Conservation (phyloP, 2,329 filamentous ascomycete species). For the Aureobasidium pullulans region DNA sequence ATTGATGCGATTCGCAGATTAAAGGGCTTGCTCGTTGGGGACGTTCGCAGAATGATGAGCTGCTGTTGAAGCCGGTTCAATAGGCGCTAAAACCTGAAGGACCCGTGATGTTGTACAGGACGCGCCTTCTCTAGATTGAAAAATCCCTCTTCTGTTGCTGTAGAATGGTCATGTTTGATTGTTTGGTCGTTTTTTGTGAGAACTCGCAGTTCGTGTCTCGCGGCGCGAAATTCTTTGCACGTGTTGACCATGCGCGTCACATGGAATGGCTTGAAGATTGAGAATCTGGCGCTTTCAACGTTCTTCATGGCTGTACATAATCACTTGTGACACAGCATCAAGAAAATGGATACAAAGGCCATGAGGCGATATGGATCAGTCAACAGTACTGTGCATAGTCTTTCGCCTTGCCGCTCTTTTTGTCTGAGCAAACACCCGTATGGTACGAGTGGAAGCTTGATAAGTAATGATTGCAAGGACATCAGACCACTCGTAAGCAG, state of each 20-base stretch:
- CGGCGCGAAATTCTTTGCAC: not conserved
- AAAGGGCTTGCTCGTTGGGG: not conserved
- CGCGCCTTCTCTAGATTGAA: not conserved
- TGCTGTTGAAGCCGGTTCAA: conserved; percentile 5
- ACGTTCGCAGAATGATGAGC: not conserved
- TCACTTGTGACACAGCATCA: not conserved
- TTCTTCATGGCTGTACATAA: not conserved
- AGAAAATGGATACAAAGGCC: not conserved
- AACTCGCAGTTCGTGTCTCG: not conserved
- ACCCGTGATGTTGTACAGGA: not conserved
- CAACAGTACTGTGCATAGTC: not conserved
- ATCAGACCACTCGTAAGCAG: not conserved
- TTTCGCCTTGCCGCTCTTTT: not conserved
- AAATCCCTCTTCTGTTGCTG: not conserved
- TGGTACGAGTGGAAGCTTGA: no score
- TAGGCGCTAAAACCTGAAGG: not conserved
- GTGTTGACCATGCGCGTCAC: not conserved
- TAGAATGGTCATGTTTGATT: not conserved
- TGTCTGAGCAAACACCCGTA: not conserved
- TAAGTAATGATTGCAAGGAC: not conserved
- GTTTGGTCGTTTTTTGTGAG: not conserved
- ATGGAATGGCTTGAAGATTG: not conserved
- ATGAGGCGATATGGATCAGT: not conserved
- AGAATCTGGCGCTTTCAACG: not conserved
- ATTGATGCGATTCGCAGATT: not conserved